Evolutionary conservation across 1,284 basidiomycete species (phyloP), one percentile per base, ranked within the genome.

Genomic region (Agaricales sp.): DNA sequence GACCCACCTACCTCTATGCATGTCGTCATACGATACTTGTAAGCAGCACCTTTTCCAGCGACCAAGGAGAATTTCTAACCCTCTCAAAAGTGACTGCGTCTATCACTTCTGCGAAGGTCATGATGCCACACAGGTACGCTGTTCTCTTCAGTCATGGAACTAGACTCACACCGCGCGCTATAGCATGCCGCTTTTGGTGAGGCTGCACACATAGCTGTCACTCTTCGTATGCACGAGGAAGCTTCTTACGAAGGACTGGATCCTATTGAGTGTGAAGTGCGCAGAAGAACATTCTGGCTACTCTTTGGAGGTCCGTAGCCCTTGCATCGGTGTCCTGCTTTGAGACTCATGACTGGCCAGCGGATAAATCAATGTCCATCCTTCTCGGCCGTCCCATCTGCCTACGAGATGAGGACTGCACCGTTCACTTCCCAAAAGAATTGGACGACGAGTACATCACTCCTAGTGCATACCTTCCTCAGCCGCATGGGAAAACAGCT

Each of bases 61-160:
- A 41, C 50, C 38, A 48, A 24, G n/a, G n/a, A n/a, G 53, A 49
- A 37, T 51, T 20, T 51, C 45, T 51, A 47, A 51, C 24, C 50
- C 54, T 18, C 52, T 46, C 45, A n/a, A 45, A 55, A 88, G 86
- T 56, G 87, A 90, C 63, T 84, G 77, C 51, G 70, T 85, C 39
- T 90, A 90, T 61, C 87, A 90, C 63, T 88, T 89, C 63, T 88
- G 87, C 56, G 85, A 87, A 59, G 87, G 86, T n/a, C 82, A 87
- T 56, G 86, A 87, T 56, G 86, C 83, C 12, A 88, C 86, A n/a
- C 82, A 86, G 39, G 39, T 41, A 43, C 38, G 41, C 16, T 22
- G 21, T 45, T 6, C 22, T 16, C n/a, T 45, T 18, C 14, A n/a
- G 16, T 26, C 20, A 4, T 18, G 16, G 16, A 43, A 30, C 41